A percentile compares a stretch with the other conserved stretches of the same genome.
Evolutionary conservation across 495 filamentous ascomycete genomes (phyloP).

Genomic region (Platismatia glauca): DNA sequence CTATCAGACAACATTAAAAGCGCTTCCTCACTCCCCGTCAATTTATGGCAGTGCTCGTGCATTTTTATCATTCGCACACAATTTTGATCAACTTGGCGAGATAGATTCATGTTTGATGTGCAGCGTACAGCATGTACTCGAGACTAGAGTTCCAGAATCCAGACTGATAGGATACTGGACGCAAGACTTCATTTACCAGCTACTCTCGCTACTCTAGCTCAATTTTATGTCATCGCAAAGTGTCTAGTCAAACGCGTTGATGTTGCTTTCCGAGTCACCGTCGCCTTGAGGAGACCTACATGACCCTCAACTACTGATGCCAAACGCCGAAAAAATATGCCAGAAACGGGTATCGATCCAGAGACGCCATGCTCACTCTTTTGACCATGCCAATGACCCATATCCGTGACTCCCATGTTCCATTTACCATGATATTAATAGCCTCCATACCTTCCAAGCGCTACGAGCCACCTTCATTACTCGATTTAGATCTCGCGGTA

Average conservation of each 20-base stretch:
- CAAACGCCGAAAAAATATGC: background rate
- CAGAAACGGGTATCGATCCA: conserved; percentile 13
- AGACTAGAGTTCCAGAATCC: no score
- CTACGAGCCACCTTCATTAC: background rate
- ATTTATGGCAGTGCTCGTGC: no score
- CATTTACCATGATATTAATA: background rate
- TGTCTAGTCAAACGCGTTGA: background rate
- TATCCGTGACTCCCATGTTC: background rate
- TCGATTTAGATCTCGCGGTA: conserved; percentile 62
- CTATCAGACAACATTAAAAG: no score
- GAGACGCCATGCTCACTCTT: conserved; percentile 2
- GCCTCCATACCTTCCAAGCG: background rate
- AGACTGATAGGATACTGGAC: no score
- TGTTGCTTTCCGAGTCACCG: background rate
- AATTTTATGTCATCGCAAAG: background rate
- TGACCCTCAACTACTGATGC: background rate
- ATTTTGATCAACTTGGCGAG: no score
- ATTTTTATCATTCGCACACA: no score
- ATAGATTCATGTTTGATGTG: background rate
- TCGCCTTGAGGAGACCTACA: background rate
- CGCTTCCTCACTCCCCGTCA: no score
- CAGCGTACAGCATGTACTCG: background rate
- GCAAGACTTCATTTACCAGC: background rate
- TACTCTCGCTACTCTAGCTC: background rate
- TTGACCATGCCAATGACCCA: conserved; percentile 5